These are phyloP conservation scores for Psilocybe cubensis DNA, from an alignment of 768 basidiomycete species.

Conservation along the genomic window DNA sequence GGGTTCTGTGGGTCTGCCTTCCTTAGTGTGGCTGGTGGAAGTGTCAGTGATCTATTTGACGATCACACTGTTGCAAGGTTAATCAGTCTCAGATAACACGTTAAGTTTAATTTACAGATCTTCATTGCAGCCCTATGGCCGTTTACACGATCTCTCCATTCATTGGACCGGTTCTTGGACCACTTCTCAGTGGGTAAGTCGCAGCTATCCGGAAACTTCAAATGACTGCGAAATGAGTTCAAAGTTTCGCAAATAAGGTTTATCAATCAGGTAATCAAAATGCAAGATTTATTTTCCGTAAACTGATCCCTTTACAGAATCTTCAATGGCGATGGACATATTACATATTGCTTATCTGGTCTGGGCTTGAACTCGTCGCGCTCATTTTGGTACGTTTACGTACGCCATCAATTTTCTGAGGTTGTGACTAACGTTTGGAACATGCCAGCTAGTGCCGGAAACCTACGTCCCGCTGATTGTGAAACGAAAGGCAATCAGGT, in stretches of 20 bases:
- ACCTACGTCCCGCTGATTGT: slow-evolving; percentile 68
- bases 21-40: slow-evolving; percentile 60
- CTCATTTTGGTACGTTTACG: slow-evolving; percentile 50
- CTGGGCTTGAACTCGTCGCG: slow-evolving; percentile 51
- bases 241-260: slow-evolving; percentile 40
- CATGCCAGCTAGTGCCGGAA: slow-evolving; percentile 66
- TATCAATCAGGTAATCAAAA: slow-evolving; percentile 62
- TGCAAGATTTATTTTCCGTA: background rate
- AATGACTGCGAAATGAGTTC: background rate
- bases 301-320: slow-evolving; percentile 39
- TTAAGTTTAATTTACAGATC: background rate
- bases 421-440: background rate
- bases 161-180: slow-evolving; percentile 56
- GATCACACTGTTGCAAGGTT: slow-evolving; percentile 64
- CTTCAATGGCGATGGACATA: slow-evolving; percentile 80
- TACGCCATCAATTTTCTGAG: background rate
- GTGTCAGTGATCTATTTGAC: slow-evolving; percentile 57
- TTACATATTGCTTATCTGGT: slow-evolving; percentile 72
- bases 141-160: slow-evolving; percentile 60
- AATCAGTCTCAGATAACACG: background rate
- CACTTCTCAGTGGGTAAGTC: slow-evolving; percentile 59
- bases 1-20: slow-evolving; percentile 61
- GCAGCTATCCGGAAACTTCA: background rate
- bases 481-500: slow-evolving; percentile 62
- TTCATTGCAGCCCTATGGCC: slow-evolving; percentile 46